These are phyloP conservation scores for Geranium rotundifolium DNA, from an alignment of 345 rosid genomes.

Conservation along the genomic window DNA sequence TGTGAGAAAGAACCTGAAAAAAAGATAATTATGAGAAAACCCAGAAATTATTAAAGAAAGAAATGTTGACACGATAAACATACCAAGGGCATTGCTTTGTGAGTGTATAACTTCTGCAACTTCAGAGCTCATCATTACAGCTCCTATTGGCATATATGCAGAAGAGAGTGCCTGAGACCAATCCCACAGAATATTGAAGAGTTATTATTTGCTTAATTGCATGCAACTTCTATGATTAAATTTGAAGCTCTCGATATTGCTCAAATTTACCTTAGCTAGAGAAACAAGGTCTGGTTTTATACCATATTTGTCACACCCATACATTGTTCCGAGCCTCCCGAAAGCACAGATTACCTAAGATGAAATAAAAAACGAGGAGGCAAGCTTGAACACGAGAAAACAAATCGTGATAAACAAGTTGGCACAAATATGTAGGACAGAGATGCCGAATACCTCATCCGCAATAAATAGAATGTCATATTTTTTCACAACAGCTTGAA, in stretches of 20 bases:
- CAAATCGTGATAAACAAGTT: background rate
- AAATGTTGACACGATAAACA: constrained; percentile 4
- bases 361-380: constrained; percentile 7
- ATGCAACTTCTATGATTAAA: background rate
- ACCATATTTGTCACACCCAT: constrained; percentile 80
- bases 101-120: constrained; percentile 77
- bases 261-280: constrained; percentile 60
- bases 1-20: constrained; percentile 73
- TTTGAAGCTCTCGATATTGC: background rate
- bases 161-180: constrained; percentile 75
- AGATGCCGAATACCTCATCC: constrained; percentile 54
- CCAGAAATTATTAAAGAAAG: constrained; percentile 1
- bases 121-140: constrained; percentile 74
- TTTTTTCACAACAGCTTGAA: constrained; percentile 86
- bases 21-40: constrained; percentile 2
- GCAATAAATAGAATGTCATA: constrained; percentile 84
- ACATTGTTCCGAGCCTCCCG: constrained; percentile 97
- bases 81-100: constrained; percentile 93
- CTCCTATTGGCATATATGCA: constrained; percentile 92
- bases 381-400: background rate
- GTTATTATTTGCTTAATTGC: background rate
- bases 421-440: background rate
- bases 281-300: constrained; percentile 89
- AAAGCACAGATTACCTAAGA: constrained; percentile 88
- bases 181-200: background rate